Evolutionary conservation across 129 eudicot genomes (phyloP).

Genomic region (Artemisia annua): DNA sequence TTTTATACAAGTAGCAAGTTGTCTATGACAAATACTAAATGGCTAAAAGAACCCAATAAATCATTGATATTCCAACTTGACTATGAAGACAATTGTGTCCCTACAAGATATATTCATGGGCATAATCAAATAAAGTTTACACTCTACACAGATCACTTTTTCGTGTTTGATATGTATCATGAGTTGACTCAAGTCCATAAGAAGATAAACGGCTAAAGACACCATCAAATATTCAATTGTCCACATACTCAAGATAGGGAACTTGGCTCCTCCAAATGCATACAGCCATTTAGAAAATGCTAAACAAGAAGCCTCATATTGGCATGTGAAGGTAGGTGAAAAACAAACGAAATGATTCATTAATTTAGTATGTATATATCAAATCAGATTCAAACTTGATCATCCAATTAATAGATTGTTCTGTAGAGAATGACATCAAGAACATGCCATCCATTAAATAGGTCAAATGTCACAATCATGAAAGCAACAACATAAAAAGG

Average conservation of each 20-base stretch:
- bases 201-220: not conserved
- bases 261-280: conserved; percentile 8
- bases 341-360: conserved; percentile 30
- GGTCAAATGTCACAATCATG: conserved; percentile 55
- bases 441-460: conserved; percentile 43
- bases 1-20: not conserved
- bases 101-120: no score
- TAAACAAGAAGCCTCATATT: conserved; percentile 25
- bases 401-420: conserved; percentile 26
- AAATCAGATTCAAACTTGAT: conserved; percentile 30
- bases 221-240: not conserved
- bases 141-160: no score
- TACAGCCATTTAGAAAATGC: conserved; percentile 16
- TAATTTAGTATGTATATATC: conserved; percentile 15
- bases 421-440: conserved; percentile 44
- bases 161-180: no score
- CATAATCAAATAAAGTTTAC: no score
- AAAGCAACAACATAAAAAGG: conserved; percentile 42
- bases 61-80: no score
- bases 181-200: no score
- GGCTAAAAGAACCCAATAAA: not conserved
- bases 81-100: no score
- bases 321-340: conserved; percentile 37
- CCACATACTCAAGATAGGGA: not conserved
- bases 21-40: not conserved